Evolutionary conservation across 2,329 filamentous ascomycete genomes (phyloP), one percentile per base, ranked within the genome.

Genomic region (Daldinia sp.): DNA sequence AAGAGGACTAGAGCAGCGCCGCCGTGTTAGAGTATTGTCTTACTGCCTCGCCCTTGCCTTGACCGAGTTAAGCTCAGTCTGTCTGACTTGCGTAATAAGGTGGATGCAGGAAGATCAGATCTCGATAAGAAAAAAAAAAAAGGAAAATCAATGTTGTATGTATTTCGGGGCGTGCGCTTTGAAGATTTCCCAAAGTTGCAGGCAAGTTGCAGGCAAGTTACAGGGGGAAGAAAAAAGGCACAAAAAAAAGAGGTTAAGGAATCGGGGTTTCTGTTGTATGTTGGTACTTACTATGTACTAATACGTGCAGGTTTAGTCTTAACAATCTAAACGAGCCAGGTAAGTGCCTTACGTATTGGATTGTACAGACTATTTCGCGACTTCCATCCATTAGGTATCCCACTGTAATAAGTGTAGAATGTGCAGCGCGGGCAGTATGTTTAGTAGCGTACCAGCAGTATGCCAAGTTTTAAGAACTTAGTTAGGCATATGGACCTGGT

Each of bases 1-100:
- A 58, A 59, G 30, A 27, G 50, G 61, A 55, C 58, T 64, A 62
- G 58, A 62, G 53, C 35, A 54, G 17, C 61, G 64, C 61, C 58
- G 61, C 55, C 49, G 59, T 57, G 50, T 57, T 47, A 53, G 48
- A 58, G 32, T 56, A 17, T 19, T 53, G 63, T 59, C 51, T 48
- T 57, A 48, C 49, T 58, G 54, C 54, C 53, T 53, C 53, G 53
- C 59, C 48, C 54, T 58, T 58, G 35, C 53, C 54, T 58, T 54
- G 54, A 41, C 53, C 41, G 54, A 56, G 61, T 60, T 48, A 55
- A 59, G 48, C 35, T 29, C 19, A 23, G 13, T 32, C 17, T 19
- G 29, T 50, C 23, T 13, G 34, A 52, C 25, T 25, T 39, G 45
- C 39, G 43, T 50, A 50, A 50, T 50, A 34, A 50, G 45, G 43